Conservation (phyloP, 768 basidiomycete genomes). For the Cystobasidium tubakii region DNA sequence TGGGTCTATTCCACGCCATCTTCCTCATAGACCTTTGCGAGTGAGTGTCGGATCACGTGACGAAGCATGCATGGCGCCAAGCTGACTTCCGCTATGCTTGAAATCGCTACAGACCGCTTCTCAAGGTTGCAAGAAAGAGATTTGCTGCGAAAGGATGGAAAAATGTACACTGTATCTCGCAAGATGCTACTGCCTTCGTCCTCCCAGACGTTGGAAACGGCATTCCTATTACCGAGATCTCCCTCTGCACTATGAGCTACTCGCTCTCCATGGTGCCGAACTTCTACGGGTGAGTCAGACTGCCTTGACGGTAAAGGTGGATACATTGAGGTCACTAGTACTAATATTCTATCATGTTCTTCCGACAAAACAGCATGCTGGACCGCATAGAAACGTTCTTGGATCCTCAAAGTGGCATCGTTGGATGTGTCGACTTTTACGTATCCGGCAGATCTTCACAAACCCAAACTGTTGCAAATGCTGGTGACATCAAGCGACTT, state of each 20-base stretch:
- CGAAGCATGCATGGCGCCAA: not conserved
- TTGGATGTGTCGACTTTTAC: conserved; percentile 71
- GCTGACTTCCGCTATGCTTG: not conserved
- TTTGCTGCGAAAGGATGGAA: conserved; percentile 65
- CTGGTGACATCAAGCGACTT: conserved; percentile 53
- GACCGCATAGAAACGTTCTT: conserved; percentile 65
- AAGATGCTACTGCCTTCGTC: conserved; percentile 64
- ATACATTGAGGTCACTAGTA: not conserved
- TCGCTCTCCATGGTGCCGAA: conserved; percentile 51
- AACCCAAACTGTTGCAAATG: conserved; percentile 30
- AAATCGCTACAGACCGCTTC: conserved; percentile 51
- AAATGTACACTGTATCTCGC: conserved; percentile 65
- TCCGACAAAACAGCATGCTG: conserved; percentile 56
- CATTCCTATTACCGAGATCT: conserved; percentile 49
- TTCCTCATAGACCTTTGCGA: conserved; percentile 71
- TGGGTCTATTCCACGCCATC: conserved; percentile 61
- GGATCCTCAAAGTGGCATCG: conserved; percentile 58
- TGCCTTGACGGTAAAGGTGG: not conserved
- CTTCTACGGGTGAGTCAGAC: conserved; percentile 5
- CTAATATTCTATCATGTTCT: too few relatives aligned
- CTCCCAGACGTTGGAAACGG: conserved; percentile 57
- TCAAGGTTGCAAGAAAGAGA: conserved; percentile 64
- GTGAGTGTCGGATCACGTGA: conserved; percentile 40
- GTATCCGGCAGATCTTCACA: conserved; percentile 55
- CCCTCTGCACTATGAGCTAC: conserved; percentile 53